Evolutionary conservation across 106 monocot genomes (phyloP), one percentile per base, ranked within the genome.

Genomic region (Triglochin maritima): DNA sequence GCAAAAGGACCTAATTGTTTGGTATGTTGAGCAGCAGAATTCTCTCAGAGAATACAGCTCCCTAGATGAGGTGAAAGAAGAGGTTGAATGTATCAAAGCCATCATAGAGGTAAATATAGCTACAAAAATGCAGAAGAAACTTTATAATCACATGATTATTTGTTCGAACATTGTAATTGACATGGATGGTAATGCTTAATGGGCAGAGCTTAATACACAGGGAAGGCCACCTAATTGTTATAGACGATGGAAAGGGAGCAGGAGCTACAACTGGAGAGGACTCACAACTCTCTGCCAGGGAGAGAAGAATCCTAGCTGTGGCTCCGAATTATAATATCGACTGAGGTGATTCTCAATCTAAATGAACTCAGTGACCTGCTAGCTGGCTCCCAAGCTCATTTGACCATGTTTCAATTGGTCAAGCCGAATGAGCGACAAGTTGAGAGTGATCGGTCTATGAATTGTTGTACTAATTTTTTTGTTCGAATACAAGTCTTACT

Each of bases 151-250:
- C 29, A 29, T 29, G 29, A 45, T 47, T 9, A 52, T 49, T 57
- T 47, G 4, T 6, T 3, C 55, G 6, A 50, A 6, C 17, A 44
- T 1, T 3, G 3, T 63, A 13, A 71, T 13, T 66, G 52, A 41
- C 52, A 9, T 56, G 47, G 11, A 9, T 56, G 47, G 11, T 41
- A 59, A 47, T 43, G 4, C 15, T 52, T 16, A 50, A 15, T 59
- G 51, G 86, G 77, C 92, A 99, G 98, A 92, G 92, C 56, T 75
- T 92, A 63, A 89, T 99, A 74, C 80, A 89, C 59, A 92, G 86
- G 66, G 98, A 99, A 68, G 92, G 98, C 15, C 92, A 92, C 86
- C 84, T 99, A 15, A 83, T 99, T 46, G 88, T 99, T 52, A 83
- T 99, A 53, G 92, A 99, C 69, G 98, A 99, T 63, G 98, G 98